These are phyloP conservation scores for Amphichorda felina DNA, from an alignment of 2,329 filamentous ascomycete genomes.

Conservation along the genomic window DNA sequence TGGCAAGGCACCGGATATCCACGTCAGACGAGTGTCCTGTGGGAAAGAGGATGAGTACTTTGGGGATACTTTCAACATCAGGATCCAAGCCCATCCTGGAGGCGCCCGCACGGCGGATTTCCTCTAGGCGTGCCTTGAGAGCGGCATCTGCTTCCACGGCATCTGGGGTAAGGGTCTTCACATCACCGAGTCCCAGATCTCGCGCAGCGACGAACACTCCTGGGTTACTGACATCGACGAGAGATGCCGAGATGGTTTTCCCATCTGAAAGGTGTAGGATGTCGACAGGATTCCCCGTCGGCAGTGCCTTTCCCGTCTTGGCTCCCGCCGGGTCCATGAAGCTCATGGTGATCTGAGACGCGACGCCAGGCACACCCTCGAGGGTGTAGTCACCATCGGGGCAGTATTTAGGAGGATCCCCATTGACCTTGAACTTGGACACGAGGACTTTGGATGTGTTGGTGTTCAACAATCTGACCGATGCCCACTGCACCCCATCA, in stretches of 20 bases:
- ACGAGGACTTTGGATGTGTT: conserved; percentile 56
- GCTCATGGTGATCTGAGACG: conserved; percentile 40
- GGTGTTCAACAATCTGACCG: conserved; percentile 55
- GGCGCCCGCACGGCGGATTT: conserved; percentile 44
- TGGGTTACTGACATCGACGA: conserved; percentile 54
- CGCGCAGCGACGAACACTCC: conserved; percentile 47
- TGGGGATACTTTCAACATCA: conserved; percentile 40
- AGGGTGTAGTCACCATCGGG: conserved; percentile 40
- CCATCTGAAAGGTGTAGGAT: conserved; percentile 24
- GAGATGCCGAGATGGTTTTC: conserved; percentile 33
- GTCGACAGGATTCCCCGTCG: conserved; percentile 43
- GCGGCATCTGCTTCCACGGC: conserved; percentile 32
- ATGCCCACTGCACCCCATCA: conserved; percentile 20
- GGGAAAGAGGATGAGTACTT: conserved; percentile 40
- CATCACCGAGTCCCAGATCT: conserved; percentile 33
- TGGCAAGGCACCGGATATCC: conserved; percentile 32
- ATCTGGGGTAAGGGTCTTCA: conserved; percentile 38
- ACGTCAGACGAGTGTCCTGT: conserved; percentile 13
- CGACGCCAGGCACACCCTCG: conserved; percentile 47
- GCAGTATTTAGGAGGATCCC: conserved; percentile 21
- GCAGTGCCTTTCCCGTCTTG: conserved; percentile 40
- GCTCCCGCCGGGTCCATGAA: conserved; percentile 49
- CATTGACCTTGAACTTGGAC: conserved; percentile 32
- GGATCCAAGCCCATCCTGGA: conserved; percentile 48
- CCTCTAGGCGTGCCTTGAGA: conserved; percentile 35